Percentiles rank a stretch among this genome's conserved stretches.
Conservation (phyloP, 2,329 filamentous ascomycete species). For the Stachybotrys echinatus region DNA sequence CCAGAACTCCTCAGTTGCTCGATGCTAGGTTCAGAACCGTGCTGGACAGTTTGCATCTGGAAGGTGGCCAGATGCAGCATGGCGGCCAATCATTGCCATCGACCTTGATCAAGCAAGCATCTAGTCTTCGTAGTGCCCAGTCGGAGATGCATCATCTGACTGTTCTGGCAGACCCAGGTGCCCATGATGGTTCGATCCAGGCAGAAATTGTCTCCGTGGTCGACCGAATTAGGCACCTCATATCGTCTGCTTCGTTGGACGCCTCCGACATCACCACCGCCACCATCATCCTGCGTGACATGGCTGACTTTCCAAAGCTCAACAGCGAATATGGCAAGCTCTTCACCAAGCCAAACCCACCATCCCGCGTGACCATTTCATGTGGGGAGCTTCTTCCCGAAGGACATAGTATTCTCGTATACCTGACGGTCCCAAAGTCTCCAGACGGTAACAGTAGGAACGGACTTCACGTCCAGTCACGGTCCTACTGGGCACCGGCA, state of each 20-base stretch:
- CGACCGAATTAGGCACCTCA: constrained; percentile 33
- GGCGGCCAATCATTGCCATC: constrained; percentile 10
- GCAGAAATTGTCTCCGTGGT: constrained; percentile 45
- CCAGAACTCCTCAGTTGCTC: constrained; percentile 59
- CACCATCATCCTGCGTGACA: constrained; percentile 68
- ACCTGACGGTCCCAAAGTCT: constrained; percentile 35
- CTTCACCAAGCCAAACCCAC: constrained; percentile 75
- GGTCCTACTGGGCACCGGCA: constrained; percentile 95
- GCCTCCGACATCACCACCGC: constrained; percentile 44
- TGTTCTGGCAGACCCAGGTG: constrained; percentile 23
- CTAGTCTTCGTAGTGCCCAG: background rate
- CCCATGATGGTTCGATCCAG: constrained; percentile 28
- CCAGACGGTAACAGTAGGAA: constrained; percentile 34
- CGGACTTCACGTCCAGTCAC: constrained; percentile 82
- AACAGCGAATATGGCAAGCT: constrained; percentile 72
- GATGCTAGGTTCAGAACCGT: constrained; percentile 54
- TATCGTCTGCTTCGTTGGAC: constrained; percentile 25
- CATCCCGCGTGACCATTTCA: constrained; percentile 77
- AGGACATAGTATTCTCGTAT: constrained; percentile 55
- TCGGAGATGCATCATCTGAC: constrained; percentile 19
- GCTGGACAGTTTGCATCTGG: constrained; percentile 18
- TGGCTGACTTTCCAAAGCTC: constrained; percentile 71
- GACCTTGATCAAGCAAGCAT: constrained; percentile 21
- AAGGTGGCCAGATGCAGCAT: background rate
- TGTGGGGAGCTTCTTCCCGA: constrained; percentile 62